Evolutionary conservation across 495 filamentous ascomycete species (phyloP).

Genomic region (Neurospora sp.): DNA sequence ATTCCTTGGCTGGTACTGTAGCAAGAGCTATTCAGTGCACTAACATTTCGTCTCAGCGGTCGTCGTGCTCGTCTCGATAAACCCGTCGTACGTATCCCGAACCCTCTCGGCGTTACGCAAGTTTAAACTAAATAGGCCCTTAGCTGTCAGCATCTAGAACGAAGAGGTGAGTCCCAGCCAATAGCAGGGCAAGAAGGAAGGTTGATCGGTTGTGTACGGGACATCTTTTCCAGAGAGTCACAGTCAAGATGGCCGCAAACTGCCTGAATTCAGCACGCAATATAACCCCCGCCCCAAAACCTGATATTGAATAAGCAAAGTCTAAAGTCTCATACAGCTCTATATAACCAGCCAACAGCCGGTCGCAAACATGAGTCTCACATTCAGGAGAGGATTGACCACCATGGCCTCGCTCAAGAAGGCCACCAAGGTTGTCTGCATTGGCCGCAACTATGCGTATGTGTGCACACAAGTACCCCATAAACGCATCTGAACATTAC

Average conservation of each 20-base stretch:
- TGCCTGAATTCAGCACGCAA: neutral
- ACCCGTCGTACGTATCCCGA: neutral
- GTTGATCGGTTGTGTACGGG: neutral
- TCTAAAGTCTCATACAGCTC: neutral
- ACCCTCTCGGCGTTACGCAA: neutral
- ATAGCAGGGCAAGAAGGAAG: neutral
- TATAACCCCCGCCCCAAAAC: neutral
- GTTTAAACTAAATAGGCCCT: neutral
- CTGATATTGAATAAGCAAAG: neutral
- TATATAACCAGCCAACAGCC: neutral
- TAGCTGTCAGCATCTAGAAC: neutral
- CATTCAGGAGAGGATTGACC: constrained; percentile 35
- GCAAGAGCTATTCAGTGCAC: neutral
- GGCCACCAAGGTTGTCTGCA: constrained; percentile 86
- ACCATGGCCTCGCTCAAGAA: constrained; percentile 55
- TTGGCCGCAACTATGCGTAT: constrained; percentile 95
- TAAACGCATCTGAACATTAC: neutral
- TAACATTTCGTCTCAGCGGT: neutral
- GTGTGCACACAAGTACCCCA: constrained; percentile 23
- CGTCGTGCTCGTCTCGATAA: neutral
- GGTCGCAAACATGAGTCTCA: neutral
- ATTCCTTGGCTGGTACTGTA: neutral
- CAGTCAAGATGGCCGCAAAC: neutral
- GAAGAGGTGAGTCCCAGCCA: neutral
- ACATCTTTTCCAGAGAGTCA: neutral